Base-by-base conservation (phyloP, 140 eudicot species). In the Erigeron philadelphicus region DNA sequence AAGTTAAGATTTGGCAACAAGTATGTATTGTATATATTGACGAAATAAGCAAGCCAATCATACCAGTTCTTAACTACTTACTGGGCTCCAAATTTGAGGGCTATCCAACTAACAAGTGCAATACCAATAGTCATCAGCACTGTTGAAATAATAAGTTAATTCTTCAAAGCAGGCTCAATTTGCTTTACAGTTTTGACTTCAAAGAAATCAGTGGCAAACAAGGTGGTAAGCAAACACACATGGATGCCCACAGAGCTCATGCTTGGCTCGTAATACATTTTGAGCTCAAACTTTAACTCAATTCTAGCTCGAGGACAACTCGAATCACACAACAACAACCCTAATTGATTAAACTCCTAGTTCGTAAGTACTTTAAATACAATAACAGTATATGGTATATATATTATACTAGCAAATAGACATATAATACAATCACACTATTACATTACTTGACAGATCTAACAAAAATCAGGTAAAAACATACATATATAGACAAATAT, bases 151-250 rank as follows among this genome's bases (percentile, higher is more conserved):
- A 87, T 75, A 38, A 90, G 93, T 66, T 90, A 95, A 59, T 78
- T 83, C 84, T 90, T 90, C 78, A 90, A 65, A 43, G 95, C 77
- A 0, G 97, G 97, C 69, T 90, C 97, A 42, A 90, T 87, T 74
- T 90, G 86, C 59, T 81, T 83, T 0, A 87, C 97, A 11, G 77
- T 69, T 80, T 83, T 85, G 72, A 90, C 84, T 85, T 90, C 97
- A 52, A 90, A 85, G 86, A 90, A 83, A 66, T 90, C 95, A 40
- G 97, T 90, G 46, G 97, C 97, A 71, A 90, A 87, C 62, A 90
- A 81, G 76, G 97, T 90, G 38, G 97, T 90, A 44, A 87, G 70
- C 80, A 90, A 68, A 71, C 97, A 90, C 13, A 90, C 88, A 31
- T 87, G 42, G 65, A 90, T 87, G 10, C 97, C 97, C 31, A 85